These are phyloP conservation scores for Trametes hirsuta DNA, from an alignment of 1,284 basidiomycete genomes.

Conservation along the genomic window DNA sequence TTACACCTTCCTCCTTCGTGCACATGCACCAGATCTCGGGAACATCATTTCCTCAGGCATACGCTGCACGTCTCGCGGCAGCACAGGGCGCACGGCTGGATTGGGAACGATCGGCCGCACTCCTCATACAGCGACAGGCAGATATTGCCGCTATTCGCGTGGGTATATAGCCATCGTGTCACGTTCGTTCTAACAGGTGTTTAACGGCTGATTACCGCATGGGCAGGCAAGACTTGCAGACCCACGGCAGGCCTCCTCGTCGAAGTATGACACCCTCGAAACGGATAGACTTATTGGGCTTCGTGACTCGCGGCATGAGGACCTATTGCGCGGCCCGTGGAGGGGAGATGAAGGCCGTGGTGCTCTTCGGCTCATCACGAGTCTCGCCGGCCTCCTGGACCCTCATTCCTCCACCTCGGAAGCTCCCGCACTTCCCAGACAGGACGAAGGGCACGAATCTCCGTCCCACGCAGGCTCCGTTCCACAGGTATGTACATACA, in stretches of 20 bases:
- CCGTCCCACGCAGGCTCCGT: background rate
- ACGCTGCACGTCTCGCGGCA: constrained; percentile 26
- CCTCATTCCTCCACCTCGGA: background rate
- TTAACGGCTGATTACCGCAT: background rate
- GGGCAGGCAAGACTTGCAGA: constrained; percentile 24
- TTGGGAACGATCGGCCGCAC: constrained; percentile 34
- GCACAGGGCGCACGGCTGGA: constrained; percentile 26
- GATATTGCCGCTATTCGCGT: constrained; percentile 30
- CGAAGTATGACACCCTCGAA: constrained; percentile 37
- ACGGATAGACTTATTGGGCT: constrained; percentile 41
- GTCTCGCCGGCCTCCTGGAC: constrained; percentile 34
- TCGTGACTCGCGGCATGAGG: constrained; percentile 37
- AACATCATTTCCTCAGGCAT: constrained; percentile 21
- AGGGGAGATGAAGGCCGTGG: constrained; percentile 30
- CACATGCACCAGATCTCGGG: constrained; percentile 5
- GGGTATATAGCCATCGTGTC: background rate
- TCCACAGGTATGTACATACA: background rate
- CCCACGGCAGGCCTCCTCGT: constrained; percentile 21
- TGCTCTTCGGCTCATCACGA: constrained; percentile 39
- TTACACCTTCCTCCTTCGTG: background rate
- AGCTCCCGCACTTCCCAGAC: background rate
- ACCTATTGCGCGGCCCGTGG: constrained; percentile 38
- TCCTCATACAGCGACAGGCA: constrained; percentile 24
- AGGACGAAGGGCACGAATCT: background rate
- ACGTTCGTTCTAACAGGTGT: background rate